phyloP scores from a whole-genome alignment of 2,329 filamentous ascomycete genomes.

The Rhexocercosporidium sp. region DNA sequence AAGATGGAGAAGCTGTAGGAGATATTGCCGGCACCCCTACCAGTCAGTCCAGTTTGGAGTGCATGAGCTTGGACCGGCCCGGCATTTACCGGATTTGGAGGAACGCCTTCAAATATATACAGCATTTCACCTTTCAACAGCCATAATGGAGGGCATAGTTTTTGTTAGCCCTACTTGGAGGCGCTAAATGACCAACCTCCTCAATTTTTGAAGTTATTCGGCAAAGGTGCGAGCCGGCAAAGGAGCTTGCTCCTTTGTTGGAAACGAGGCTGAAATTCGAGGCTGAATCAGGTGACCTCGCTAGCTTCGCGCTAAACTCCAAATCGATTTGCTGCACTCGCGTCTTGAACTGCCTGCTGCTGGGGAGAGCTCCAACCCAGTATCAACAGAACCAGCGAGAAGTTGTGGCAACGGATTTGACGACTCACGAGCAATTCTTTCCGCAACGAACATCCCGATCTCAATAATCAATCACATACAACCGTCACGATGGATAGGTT shows the following conservation, averaged over 20 bases:
- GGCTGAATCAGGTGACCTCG: constrained; percentile 20
- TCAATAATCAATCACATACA: not conserved
- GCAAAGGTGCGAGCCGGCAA: not conserved
- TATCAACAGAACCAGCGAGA: constrained; percentile 23
- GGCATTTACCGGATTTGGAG: not conserved
- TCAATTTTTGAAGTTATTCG: not conserved
- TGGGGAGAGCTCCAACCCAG: constrained; percentile 24
- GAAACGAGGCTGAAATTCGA: constrained; percentile 15
- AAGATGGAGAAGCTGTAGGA: constrained; percentile 6
- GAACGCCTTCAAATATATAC: no score
- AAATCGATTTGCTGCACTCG: constrained; percentile 18
- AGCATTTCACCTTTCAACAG: not conserved
- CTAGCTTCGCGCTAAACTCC: constrained; percentile 19
- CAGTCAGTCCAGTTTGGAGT: not conserved
- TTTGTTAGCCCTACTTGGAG: no score
- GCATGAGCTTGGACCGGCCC: constrained; percentile 6
- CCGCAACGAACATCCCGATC: not conserved
- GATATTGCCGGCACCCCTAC: not conserved
- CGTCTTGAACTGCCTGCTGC: constrained; percentile 22
- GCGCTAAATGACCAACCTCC: not conserved
- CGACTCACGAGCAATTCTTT: constrained; percentile 16
- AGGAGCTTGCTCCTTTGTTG: not conserved
- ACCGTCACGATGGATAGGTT: constrained; percentile 78
- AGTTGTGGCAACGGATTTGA: constrained; percentile 29
- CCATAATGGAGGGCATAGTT: not conserved